Base-by-base conservation (phyloP, 2,329 filamentous ascomycete genomes). In the Colletotrichum liriopes region DNA sequence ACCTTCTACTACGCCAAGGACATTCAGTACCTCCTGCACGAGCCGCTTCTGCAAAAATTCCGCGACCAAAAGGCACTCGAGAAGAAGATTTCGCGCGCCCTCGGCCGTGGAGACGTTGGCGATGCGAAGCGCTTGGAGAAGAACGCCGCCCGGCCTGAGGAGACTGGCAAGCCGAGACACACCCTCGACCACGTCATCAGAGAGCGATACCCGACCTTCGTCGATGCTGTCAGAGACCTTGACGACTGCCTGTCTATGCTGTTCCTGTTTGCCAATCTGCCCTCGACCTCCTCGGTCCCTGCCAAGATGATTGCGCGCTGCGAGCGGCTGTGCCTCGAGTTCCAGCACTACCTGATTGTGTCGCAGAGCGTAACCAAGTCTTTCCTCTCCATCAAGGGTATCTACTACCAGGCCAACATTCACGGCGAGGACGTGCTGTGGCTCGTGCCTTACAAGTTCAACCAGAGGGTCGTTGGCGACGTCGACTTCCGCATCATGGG, bases 401-500 rank as follows among this genome's bases (percentile, higher is more conserved):
- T 99, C 79, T 99, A 99, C 86, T 99, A 98, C 84, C 96, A 98
- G 85, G 96, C 96, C 32, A 98, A 93, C 63, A 97, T 99, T 74
- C 94, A 98, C 82, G 96, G 96, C 60, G 95, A 99, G 85, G 96
- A 98, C 79, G 93, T 99, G 61, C 87, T 98, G 76, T 99, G 96
- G 96, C 88, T 99, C 49, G 96, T 98, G 14, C 96, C 96, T 1
- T 99, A 99, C 86, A 94, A 94, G 82, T 99, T 99, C 84, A 98
- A 98, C 79, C 96, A 99, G 86, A 89, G 94, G 77, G 92, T 98
- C 18, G 94, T 96, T 51, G 94, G 93, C 70, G 96, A 99, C 82
- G 93, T 99, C 75, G 96, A 99, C 83, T 99, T 98, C 86, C 90
- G 96, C 79, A 99, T 99, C 84, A 99, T 99, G 96, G 96, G 94